Conservation (phyloP, 192 early-diverging fungal genomes). For the Backusella mclennaniae region DNA sequence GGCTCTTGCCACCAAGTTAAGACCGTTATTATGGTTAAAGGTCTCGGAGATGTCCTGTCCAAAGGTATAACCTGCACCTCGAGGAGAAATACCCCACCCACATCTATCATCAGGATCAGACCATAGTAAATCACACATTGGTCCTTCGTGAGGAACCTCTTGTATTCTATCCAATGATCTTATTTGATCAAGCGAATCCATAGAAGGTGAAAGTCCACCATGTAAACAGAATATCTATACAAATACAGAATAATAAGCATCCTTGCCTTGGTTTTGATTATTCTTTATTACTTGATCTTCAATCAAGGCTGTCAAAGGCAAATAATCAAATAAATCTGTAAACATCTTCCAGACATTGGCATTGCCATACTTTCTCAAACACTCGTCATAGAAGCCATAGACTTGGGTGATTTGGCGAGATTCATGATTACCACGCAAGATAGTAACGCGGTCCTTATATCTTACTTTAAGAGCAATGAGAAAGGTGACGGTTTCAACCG, state of each 20-base stretch:
- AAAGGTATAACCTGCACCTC: slow-evolving; percentile 89
- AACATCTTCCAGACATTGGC: slow-evolving; percentile 98
- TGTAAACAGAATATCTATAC: slow-evolving; percentile 94
- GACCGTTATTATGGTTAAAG: slow-evolving; percentile 92
- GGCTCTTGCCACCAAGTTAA: slow-evolving; percentile 95
- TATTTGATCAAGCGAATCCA: slow-evolving; percentile 95
- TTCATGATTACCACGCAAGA: slow-evolving; percentile 99
- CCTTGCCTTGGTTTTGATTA: too few species aligned
- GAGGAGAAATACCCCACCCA: slow-evolving; percentile 85
- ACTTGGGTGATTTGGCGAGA: slow-evolving; percentile 98
- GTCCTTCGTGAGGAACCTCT: slow-evolving; percentile 85
- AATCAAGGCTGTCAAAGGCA: slow-evolving; percentile 94
- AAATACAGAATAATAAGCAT: not conserved
- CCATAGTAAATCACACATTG: slow-evolving; percentile 88
- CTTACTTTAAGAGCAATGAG: slow-evolving; percentile 94
- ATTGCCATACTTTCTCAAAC: slow-evolving; percentile 96
- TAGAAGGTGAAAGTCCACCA: slow-evolving; percentile 92
- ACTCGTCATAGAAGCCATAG: slow-evolving; percentile 99
- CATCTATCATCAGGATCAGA: slow-evolving; percentile 85
- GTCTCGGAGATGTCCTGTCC: slow-evolving; percentile 85
- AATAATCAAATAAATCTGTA: slow-evolving; percentile 97
- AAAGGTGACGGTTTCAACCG: slow-evolving; percentile 95
- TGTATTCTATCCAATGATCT: slow-evolving; percentile 92
- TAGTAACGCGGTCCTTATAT: slow-evolving; percentile 88
- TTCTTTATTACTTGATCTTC: slow-evolving; percentile 70